These are phyloP conservation scores for Fraxinus pennsylvanica DNA, from an alignment of 257 asterid species.

Conservation along the genomic window DNA sequence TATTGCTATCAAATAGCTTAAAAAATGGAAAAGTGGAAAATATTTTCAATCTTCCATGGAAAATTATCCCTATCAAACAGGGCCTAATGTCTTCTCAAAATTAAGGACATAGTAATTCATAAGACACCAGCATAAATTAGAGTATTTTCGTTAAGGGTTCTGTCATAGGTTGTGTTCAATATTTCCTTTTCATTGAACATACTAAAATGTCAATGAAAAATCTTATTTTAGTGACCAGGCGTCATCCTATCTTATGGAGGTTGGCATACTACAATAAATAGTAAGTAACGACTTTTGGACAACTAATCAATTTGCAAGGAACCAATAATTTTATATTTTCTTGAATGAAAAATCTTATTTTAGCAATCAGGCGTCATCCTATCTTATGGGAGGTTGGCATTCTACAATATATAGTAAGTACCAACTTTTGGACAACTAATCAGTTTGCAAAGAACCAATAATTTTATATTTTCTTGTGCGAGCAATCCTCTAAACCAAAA, in stretches of 20 bases:
- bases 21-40: too few relatives aligned
- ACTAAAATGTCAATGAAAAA: neutral
- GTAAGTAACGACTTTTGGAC: neutral
- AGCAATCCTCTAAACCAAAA: neutral
- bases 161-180: neutral
- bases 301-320: neutral
- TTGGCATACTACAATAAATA: neutral
- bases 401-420: neutral
- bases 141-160: neutral
- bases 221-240: neutral
- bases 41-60: too few relatives aligned
- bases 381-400: neutral
- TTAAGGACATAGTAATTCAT: neutral
- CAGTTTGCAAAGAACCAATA: neutral
- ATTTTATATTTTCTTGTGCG: neutral
- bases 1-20: too few relatives aligned
- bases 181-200: neutral
- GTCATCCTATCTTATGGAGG: neutral
- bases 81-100: neutral
- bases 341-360: too few relatives aligned
- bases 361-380: neutral
- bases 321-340: neutral
- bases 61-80: too few relatives aligned
- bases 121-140: neutral
- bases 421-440: neutral